These are phyloP conservation scores for Pachysolen tannophilus DNA, from an alignment of 805 yeast genomes.

Conservation along the genomic window DNA sequence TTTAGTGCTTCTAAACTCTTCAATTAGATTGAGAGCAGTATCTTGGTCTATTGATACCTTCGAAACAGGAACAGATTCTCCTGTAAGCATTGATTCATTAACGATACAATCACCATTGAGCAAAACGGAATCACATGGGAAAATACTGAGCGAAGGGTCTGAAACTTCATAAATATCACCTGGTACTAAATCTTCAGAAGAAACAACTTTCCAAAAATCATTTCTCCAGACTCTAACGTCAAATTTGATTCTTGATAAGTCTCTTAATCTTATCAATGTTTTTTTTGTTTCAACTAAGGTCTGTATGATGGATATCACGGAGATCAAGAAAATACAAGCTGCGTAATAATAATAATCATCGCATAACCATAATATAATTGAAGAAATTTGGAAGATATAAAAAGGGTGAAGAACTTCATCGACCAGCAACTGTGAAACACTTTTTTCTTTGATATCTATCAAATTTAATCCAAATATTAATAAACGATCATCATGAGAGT, in stretches of 20 bases:
- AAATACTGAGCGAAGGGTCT: slow-evolving; percentile 63
- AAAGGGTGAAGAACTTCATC: slow-evolving; percentile 95
- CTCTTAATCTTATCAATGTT: slow-evolving; percentile 63
- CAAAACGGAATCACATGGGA: slow-evolving; percentile 88
- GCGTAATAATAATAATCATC: slow-evolving; percentile 95
- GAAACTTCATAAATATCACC: slow-evolving; percentile 93
- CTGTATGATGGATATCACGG: slow-evolving; percentile 69
- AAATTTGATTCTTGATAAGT: slow-evolving; percentile 67
- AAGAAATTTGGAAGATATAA: slow-evolving; percentile 89
- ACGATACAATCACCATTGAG: slow-evolving; percentile 90
- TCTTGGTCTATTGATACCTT: slow-evolving; percentile 63
- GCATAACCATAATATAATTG: slow-evolving; percentile 83
- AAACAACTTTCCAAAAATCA: slow-evolving; percentile 82
- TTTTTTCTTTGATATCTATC: slow-evolving; percentile 68
- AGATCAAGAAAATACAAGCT: slow-evolving; percentile 79
- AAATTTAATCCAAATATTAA: slow-evolving; percentile 73
- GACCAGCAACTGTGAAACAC: slow-evolving; percentile 53
- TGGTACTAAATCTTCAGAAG: slow-evolving; percentile 78
- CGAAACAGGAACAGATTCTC: slow-evolving; percentile 96
- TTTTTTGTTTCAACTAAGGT: slow-evolving; percentile 81
- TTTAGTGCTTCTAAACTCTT: slow-evolving; percentile 46
- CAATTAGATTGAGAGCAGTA: slow-evolving; percentile 45
- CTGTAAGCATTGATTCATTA: slow-evolving; percentile 97
- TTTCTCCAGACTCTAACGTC: slow-evolving; percentile 86
- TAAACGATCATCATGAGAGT: slow-evolving; percentile 57